A percentile compares a stretch with the other conserved stretches of the same genome.
These are phyloP conservation scores for Exophiala lecanii-corni DNA, from an alignment of 2,329 filamentous ascomycete species.

Conservation along the genomic window DNA sequence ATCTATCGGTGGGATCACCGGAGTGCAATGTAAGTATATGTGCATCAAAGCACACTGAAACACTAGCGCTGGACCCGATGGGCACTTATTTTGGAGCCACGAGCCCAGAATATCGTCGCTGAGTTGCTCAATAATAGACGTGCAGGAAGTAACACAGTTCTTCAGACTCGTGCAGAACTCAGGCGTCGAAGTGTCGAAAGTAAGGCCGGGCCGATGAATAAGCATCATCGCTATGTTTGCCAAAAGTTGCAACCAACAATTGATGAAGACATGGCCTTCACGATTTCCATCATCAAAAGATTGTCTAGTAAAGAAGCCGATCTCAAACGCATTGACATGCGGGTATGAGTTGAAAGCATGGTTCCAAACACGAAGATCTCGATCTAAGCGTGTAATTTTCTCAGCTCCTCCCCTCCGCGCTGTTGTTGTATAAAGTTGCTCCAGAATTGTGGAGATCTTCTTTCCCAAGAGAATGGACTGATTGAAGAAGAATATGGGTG, in stretches of 20 bases:
- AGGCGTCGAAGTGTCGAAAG: background rate
- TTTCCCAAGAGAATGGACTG: background rate
- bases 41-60: slow-evolving; percentile 2
- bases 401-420: background rate
- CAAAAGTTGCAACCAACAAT: background rate
- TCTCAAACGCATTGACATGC: background rate
- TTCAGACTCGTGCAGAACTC: background rate
- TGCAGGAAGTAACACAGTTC: background rate
- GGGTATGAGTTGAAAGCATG: background rate
- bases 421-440: slow-evolving; percentile 2
- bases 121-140: background rate
- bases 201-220: background rate
- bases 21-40: background rate
- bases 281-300: background rate
- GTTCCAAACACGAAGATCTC: background rate
- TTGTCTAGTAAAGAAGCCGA: background rate
- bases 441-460: background rate
- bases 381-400: slow-evolving; percentile 1
- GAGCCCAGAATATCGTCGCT: background rate
- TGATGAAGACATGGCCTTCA: background rate
- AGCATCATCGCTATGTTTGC: slow-evolving; percentile 1
- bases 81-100: background rate
- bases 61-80: background rate
- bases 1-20: no score
- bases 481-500: background rate